phyloP scores from a whole-genome alignment of 768 basidiomycete species.

The Nidularia pulvinata region DNA sequence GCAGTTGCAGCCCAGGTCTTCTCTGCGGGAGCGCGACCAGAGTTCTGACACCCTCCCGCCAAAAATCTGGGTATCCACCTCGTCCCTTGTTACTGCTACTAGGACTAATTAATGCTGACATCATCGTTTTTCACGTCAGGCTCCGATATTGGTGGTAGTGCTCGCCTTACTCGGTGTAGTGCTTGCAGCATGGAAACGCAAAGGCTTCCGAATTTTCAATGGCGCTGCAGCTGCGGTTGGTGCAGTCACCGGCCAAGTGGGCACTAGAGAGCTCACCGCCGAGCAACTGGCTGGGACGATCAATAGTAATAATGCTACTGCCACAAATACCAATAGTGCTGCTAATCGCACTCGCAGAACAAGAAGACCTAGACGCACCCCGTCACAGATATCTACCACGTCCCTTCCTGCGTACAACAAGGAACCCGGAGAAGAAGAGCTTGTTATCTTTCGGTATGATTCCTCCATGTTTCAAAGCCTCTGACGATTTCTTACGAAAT shows the following conservation, averaged over 20 bases:
- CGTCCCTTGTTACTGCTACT: not conserved
- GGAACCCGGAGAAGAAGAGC: conserved; percentile 81
- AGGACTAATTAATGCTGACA: not conserved
- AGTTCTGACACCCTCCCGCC: not conserved
- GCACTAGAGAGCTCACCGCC: conserved; percentile 22
- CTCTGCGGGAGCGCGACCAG: not conserved
- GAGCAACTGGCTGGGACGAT: conserved; percentile 55
- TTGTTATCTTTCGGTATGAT: conserved; percentile 61
- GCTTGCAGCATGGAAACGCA: not conserved
- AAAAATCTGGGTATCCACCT: not conserved
- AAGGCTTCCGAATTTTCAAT: not conserved
- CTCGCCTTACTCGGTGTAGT: not conserved
- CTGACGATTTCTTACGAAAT: not conserved
- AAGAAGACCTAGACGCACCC: conserved; percentile 55
- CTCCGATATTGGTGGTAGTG: not conserved
- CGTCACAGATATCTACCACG: conserved; percentile 79
- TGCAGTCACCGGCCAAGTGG: conserved; percentile 2
- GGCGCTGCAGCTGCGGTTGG: not conserved
- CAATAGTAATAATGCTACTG: conserved; percentile 13
- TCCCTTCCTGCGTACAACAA: conserved; percentile 82
- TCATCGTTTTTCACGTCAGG: not conserved
- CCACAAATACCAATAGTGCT: conserved; percentile 13
- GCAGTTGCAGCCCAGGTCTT: not conserved
- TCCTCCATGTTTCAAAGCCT: not conserved
- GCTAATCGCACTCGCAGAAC: conserved; percentile 26